Percentiles rank a stretch among this genome's conserved stretches.
Conservation (phyloP, 2,329 filamentous ascomycete species). For the Colletotrichum neosansevieriae region DNA sequence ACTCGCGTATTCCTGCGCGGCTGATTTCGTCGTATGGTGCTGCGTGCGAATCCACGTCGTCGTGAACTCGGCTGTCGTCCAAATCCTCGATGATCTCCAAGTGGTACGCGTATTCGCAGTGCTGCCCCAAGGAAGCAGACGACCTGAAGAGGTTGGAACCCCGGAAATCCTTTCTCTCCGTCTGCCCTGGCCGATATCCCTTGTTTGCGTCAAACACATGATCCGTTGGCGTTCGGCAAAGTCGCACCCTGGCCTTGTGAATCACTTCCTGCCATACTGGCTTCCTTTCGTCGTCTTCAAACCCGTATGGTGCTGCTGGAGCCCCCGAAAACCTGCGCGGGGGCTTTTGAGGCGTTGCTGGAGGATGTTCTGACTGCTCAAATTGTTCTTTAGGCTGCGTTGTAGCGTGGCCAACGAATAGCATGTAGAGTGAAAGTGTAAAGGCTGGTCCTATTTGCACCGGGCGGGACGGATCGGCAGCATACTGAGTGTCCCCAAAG, state of each 20-base stretch:
- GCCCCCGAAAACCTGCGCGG: not conserved
- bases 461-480: constrained; percentile 69
- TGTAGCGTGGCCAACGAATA: constrained; percentile 82
- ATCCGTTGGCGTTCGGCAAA: constrained; percentile 76
- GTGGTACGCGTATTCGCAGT: constrained; percentile 77
- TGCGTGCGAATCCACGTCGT: constrained; percentile 49
- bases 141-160: constrained; percentile 17
- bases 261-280: constrained; percentile 96
- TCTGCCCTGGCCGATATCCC: constrained; percentile 46
- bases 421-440: constrained; percentile 91
- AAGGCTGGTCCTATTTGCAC: constrained; percentile 91
- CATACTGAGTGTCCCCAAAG: constrained; percentile 86
- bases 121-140: constrained; percentile 43
- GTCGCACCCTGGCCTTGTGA: constrained; percentile 88
- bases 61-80: constrained; percentile 67
- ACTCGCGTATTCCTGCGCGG: constrained; percentile 63
- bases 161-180: not conserved
- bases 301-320: constrained; percentile 56
- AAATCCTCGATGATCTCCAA: constrained; percentile 86
- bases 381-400: not conserved
- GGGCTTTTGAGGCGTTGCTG: not conserved
- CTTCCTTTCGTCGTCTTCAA: constrained; percentile 68
- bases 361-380: not conserved
- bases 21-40: constrained; percentile 56
- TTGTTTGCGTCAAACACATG: constrained; percentile 55